These are phyloP conservation scores for Cocos nucifera DNA, from an alignment of 176 grass and related monocot species.

Conservation along the genomic window DNA sequence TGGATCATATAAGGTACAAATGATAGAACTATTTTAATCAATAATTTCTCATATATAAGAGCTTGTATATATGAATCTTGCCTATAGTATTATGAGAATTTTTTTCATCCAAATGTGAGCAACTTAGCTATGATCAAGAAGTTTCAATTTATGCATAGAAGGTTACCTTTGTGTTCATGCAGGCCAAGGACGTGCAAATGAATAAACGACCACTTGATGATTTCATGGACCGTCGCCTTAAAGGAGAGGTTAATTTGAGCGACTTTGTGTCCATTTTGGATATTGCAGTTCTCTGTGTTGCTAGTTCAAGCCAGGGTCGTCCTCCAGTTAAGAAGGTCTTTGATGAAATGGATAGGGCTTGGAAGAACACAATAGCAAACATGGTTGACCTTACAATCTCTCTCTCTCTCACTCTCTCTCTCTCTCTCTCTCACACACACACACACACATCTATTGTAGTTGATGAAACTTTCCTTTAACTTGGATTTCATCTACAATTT, in stretches of 20 bases:
- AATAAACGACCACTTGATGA: constrained; percentile 41
- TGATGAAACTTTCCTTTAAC: no score
- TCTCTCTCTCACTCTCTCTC: not conserved
- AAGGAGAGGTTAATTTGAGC: constrained; percentile 37
- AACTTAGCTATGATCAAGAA: no score
- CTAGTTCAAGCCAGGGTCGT: constrained; percentile 39
- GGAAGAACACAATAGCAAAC: constrained; percentile 15
- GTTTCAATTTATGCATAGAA: no score
- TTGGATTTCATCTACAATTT: no score
- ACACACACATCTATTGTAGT: no score
- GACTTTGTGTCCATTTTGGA: constrained; percentile 39
- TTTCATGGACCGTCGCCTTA: constrained; percentile 35
- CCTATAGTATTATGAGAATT: no score
- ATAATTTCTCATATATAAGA: no score
- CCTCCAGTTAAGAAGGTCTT: constrained; percentile 42
- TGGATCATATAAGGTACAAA: no score
- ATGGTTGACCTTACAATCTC: constrained; percentile 23
- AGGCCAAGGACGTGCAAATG: constrained; percentile 48
- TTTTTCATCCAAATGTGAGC: no score
- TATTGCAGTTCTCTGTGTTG: constrained; percentile 39
- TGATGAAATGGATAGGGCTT: constrained; percentile 41
- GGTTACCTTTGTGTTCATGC: not conserved
- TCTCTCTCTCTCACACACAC: no score
- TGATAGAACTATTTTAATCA: no score
- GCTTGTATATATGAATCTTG: no score